phyloP scores from a whole-genome alignment of 2,329 filamentous ascomycete genomes.

The Scleromitrula shiraiana region DNA sequence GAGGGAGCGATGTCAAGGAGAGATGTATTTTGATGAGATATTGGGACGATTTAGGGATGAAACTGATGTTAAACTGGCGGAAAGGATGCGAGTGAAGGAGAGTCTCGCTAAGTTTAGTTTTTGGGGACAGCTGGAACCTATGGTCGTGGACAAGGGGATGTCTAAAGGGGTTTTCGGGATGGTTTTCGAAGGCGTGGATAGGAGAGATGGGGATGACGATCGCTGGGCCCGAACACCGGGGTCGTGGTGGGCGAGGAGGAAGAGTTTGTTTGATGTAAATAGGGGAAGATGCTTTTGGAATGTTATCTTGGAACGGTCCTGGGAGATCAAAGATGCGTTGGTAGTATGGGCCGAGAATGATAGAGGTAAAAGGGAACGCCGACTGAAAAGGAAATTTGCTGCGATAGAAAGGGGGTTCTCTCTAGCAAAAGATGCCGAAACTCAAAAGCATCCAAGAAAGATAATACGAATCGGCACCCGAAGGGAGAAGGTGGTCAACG shows the following conservation, averaged over 20 bases:
- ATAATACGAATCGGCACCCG: conserved; percentile 12
- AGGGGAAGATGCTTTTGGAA: conserved; percentile 12
- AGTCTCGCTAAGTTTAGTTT: conserved; percentile 5
- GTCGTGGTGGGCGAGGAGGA: conserved; percentile 14
- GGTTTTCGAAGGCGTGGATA: conserved; percentile 14
- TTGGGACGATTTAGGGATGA: not conserved
- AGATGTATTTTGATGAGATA: not conserved
- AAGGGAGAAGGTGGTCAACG: conserved; percentile 13
- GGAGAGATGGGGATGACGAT: not conserved
- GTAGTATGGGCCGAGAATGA: not conserved
- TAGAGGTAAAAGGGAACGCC: not conserved
- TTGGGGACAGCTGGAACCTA: conserved; percentile 10
- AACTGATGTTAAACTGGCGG: not conserved
- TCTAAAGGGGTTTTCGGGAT: conserved; percentile 12
- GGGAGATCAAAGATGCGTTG: conserved; percentile 2
- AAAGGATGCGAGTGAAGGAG: not conserved
- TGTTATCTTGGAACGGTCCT: conserved; percentile 4
- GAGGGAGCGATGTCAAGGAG: not conserved
- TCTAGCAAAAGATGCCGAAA: not conserved
- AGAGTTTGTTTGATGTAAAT: conserved; percentile 10
- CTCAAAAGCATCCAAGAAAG: conserved; percentile 10
- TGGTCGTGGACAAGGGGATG: conserved; percentile 10
- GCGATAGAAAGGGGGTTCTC: not conserved
- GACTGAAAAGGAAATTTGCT: conserved; percentile 5
- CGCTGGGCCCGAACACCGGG: conserved; percentile 13